Evolutionary conservation across 2,329 filamentous ascomycete genomes (phyloP).

Genomic region (Torrubiella hemipterigena): DNA sequence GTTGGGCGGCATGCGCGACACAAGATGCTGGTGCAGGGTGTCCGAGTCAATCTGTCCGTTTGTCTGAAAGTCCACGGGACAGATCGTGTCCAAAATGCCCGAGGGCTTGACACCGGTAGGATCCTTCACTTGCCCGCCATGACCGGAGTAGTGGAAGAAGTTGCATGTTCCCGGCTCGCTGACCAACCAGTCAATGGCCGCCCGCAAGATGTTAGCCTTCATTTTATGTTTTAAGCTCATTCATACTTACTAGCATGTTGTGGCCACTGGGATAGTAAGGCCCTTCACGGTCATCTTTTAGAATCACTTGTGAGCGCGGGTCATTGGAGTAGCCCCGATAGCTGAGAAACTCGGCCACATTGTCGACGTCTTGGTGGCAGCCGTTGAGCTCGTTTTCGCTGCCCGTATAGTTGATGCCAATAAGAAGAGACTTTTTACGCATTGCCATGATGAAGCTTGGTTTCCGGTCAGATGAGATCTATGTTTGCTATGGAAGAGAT

Average conservation of each 20-base stretch:
- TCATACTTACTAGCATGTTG: constrained; percentile 45
- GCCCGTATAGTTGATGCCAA: constrained; percentile 51
- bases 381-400: constrained; percentile 44
- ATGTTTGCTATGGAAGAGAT: too few relatives aligned
- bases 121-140: constrained; percentile 44
- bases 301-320: constrained; percentile 5
- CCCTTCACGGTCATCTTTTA: constrained; percentile 21
- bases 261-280: constrained; percentile 45
- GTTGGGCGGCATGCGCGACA: constrained; percentile 50
- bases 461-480: too few relatives aligned
- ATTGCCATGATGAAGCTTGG: constrained; percentile 5
- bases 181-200: constrained; percentile 46
- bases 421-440: constrained; percentile 36
- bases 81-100: constrained; percentile 46
- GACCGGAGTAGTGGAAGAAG: constrained; percentile 48
- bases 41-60: constrained; percentile 45
- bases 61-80: constrained; percentile 41
- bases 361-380: constrained; percentile 50
- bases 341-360: constrained; percentile 42
- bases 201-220: constrained; percentile 38
- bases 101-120: constrained; percentile 43
- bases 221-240: constrained; percentile 44
- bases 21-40: constrained; percentile 51
- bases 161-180: constrained; percentile 44
- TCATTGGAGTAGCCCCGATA: constrained; percentile 5